Evolutionary conservation across 164 flowering plant species (phyloP), one percentile per base, ranked within the genome.

Genomic region (Stephania japonica): DNA sequence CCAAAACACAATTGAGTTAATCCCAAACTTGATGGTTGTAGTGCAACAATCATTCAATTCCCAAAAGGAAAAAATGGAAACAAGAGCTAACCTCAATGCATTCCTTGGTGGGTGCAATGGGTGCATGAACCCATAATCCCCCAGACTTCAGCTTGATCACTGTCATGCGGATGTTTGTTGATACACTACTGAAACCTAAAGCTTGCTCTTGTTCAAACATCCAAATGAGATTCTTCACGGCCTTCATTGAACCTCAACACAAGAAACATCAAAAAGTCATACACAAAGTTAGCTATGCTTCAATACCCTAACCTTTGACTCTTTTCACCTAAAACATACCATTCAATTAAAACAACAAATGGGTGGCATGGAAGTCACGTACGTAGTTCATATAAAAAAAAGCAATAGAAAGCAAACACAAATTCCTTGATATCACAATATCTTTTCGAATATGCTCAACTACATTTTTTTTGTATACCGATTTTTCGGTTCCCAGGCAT

Each of bases 71-170:
- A 70, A 8, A 69, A 65, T 19, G 49, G 42, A 61, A 75, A 53
- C 26, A 53, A 5, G 12, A 66, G 72, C 32, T 38, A 71, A 95
- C 98, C 97, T 88, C 86, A 76, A 95, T 88, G 78, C 98, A 93
- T 82, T 91, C 98, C 78, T 90, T 83, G 70, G 98, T 95, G 41
- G 98, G 99, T 80, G 99, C 99, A 76, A 93, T 91, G n/a, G 98
- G 97, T 10, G 98, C 98, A 83, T 95, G 99, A 73, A 95, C 84
- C 97, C 97, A 95, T 76, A 95, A 77, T 56, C 98, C 98, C 70
- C 99, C 99, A 47, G 99, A 91, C 81, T 90, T 93, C 73, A 93
- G 97, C 83, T 95, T 95, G 87, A 95, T 90, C 65, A 89, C 95
- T 7, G 98, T 93, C 99, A 95, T 95, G 42, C 99, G 77, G 19